phyloP scores from a whole-genome alignment of 495 filamentous ascomycete species.

The Pyrenula massariospora region DNA sequence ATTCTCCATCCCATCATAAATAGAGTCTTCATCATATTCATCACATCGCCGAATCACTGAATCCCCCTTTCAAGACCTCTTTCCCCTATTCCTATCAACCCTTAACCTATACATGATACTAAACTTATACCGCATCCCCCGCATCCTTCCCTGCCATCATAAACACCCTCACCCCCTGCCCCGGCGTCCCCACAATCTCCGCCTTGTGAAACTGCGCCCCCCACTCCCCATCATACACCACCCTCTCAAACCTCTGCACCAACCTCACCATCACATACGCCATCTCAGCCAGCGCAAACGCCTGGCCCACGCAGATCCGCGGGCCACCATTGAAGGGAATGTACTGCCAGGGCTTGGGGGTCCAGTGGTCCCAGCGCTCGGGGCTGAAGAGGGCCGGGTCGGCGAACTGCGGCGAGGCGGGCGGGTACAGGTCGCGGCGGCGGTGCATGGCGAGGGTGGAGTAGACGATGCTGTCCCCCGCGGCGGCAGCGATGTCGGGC shows the following conservation, averaged over 20 bases:
- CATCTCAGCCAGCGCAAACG: constrained; percentile 52
- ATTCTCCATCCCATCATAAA: no score
- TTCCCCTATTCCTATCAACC: constrained; percentile 3
- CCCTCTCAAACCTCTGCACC: not conserved
- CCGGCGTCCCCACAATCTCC: constrained; percentile 8
- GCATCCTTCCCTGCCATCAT: not conserved
- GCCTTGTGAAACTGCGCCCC: constrained; percentile 7
- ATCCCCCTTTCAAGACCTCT: no score
- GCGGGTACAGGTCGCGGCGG: constrained; percentile 38
- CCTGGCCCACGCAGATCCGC: constrained; percentile 49
- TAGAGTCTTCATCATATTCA: no score
- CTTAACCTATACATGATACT: not conserved
- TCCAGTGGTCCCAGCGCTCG: constrained; percentile 64
- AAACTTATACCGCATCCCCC: not conserved
- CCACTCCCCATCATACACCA: constrained; percentile 4
- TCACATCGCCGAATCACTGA: no score
- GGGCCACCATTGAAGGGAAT: constrained; percentile 54
- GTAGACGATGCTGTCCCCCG: constrained; percentile 28
- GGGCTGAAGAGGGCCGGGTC: constrained; percentile 43
- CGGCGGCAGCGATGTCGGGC: constrained; percentile 30
- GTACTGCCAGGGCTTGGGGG: constrained; percentile 52
- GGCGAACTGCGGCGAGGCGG: constrained; percentile 27
- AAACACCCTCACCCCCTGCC: constrained; percentile 2
- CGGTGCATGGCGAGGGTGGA: constrained; percentile 48
- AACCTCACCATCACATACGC: constrained; percentile 22